Evolutionary conservation across 2,329 filamentous ascomycete genomes (phyloP).

Genomic region (Apiospora kogelbergensis): DNA sequence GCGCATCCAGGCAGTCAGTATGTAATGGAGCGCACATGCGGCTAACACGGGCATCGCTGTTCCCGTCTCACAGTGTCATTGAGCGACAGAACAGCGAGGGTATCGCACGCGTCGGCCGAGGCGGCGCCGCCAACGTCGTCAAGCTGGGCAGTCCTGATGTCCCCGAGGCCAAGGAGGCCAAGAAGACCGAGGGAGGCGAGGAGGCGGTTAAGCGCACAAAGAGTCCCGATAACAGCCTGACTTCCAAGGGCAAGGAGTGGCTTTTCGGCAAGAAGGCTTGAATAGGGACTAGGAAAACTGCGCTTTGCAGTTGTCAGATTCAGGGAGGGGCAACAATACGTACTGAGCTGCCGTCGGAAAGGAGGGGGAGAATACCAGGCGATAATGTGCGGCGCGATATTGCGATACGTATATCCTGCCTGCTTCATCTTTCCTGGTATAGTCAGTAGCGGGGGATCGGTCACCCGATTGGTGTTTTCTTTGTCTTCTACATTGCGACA

Average conservation of each 20-base stretch:
- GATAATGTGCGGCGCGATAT: not conserved
- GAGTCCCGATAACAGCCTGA: slow-evolving; percentile 27
- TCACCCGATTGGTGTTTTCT: not conserved
- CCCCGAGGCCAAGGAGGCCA: slow-evolving; percentile 47
- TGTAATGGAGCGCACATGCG: not conserved
- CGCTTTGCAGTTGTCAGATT: not conserved
- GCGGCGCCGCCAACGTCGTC: slow-evolving; percentile 73
- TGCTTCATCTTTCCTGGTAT: not conserved
- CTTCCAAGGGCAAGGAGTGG: slow-evolving; percentile 48
- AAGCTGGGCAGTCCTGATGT: slow-evolving; percentile 34
- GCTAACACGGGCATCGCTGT: no score
- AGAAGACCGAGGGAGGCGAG: slow-evolving; percentile 40
- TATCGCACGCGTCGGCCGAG: slow-evolving; percentile 68
- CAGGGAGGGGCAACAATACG: no score
- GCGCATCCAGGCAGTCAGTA: no score
- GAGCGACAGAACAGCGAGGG: slow-evolving; percentile 57
- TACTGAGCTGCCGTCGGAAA: no score
- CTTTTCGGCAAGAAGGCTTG: slow-evolving; percentile 50
- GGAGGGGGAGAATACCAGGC: not conserved
- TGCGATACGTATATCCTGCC: not conserved
- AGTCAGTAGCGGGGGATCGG: not conserved
- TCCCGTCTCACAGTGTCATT: slow-evolving; percentile 36
- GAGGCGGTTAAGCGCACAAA: slow-evolving; percentile 21
- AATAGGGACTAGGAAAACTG: not conserved
- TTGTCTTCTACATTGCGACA: not conserved